A percentile compares a stretch with the other conserved stretches of the same genome.
phyloP scores from a whole-genome alignment of 345 rosid species.

The Punica granatum region DNA sequence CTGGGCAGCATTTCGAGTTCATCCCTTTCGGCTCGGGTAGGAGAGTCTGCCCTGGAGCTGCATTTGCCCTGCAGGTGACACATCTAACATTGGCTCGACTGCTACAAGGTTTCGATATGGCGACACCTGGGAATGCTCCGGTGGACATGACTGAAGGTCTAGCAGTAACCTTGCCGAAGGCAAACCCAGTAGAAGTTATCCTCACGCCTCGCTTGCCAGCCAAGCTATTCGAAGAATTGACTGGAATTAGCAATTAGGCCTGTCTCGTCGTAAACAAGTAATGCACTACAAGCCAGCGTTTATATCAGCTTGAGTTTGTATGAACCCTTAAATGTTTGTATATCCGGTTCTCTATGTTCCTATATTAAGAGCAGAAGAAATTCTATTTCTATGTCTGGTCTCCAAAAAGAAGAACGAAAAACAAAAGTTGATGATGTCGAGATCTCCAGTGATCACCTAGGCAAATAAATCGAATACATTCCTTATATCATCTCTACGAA shows the following conservation, averaged over 20 bases:
- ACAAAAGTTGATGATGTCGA: too few relatives aligned
- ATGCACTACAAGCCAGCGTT: background rate
- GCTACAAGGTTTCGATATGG: conserved; percentile 33
- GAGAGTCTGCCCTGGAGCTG: conserved; percentile 37
- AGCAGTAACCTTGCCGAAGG: conserved; percentile 19
- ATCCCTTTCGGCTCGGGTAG: conserved; percentile 45
- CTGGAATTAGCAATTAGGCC: background rate
- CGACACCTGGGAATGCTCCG: background rate
- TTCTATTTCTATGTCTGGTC: too few relatives aligned
- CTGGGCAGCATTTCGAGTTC: conserved; percentile 35
- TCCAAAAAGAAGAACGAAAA: too few relatives aligned
- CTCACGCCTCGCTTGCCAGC: background rate
- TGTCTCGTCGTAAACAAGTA: too few relatives aligned
- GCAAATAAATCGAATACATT: too few relatives aligned
- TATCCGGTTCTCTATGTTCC: too few relatives aligned
- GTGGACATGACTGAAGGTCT: conserved; percentile 9
- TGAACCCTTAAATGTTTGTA: too few relatives aligned
- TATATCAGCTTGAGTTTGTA: too few relatives aligned
- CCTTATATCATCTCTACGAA: too few relatives aligned
- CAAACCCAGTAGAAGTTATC: conserved; percentile 11
- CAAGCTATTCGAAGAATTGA: background rate
- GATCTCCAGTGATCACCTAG: too few relatives aligned
- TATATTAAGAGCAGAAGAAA: too few relatives aligned
- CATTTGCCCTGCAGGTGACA: conserved; percentile 31
- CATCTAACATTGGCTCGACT: conserved; percentile 33